Base-by-base conservation (phyloP, 257 asterid species). In the Solanum bulbocastanum region DNA sequence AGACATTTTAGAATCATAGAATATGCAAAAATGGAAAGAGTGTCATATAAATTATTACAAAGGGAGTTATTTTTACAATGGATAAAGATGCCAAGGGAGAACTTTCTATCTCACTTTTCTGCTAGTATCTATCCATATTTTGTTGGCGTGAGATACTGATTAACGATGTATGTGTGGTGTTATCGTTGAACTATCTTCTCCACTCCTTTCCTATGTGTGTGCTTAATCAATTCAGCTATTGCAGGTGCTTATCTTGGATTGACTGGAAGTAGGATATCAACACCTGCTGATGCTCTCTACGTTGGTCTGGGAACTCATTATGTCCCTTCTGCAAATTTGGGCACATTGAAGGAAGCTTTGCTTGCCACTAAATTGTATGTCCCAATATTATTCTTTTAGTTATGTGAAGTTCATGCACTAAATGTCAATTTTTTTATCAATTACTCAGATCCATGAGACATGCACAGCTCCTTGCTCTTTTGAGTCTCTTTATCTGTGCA, bases 211-310 rank as follows among this genome's bases (percentile, higher is more conserved):
- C 68, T 27, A 81, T 44, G 40, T 44, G 66, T 30, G 52, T 81
- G 40, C 18, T 81, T 56, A 25, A 42, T 27, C 72, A 15, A 20
- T 32, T 60, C 13, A 36, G 18, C 68, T 58, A 62, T 89, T 94
- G 88, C 95, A 97, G 99, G 99, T 92, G 94, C 96, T 84, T 97
- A 95, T 90, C 98, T 97, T 90, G 99, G 98, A 91, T 91, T 97
- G 91, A 97, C 99, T 68, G 99, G 99, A 82, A 92, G 88, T 91
- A 93, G 98, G 89, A 86, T 97, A 87, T 94, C 98, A 76, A 94
- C 96, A 1, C 98, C 99, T 89, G 95, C 98, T 86, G 99, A 97
- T 94, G 99, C 99, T 90, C 92, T 97, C 23, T 96, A 93, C 89
- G 93, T 93, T 87, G 98, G 99, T 83, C 94, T 97, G 85, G 98